Percentiles rank a stretch among this genome's conserved stretches.
Conservation (phyloP, 1,139 yeast genomes). For the Candida sp. region DNA sequence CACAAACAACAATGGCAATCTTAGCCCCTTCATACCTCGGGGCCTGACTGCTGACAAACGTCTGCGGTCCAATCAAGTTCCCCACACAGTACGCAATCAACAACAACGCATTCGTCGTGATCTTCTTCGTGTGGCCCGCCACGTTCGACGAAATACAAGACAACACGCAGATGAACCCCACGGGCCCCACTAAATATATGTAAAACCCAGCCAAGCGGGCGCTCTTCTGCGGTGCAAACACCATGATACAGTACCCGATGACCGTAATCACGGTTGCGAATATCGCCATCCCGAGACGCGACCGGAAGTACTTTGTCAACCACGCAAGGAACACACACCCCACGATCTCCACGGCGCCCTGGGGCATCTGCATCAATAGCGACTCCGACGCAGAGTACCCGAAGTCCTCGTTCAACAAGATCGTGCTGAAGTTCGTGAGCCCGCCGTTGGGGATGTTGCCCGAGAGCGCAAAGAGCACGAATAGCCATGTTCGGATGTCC, state of each 20-base stretch:
- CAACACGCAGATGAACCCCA: conserved; percentile 52
- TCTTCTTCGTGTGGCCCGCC: conserved; percentile 74
- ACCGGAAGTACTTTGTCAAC: conserved; percentile 26
- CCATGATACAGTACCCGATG: conserved; percentile 51
- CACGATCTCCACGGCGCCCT: conserved; percentile 42
- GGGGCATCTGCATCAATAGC: conserved; percentile 36
- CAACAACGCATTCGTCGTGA: conserved; percentile 60
- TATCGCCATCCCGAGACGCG: conserved; percentile 50
- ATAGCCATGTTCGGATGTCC: conserved; percentile 49
- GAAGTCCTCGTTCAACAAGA: conserved; percentile 47
- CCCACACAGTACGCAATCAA: conserved; percentile 72
- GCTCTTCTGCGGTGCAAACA: conserved; percentile 39
- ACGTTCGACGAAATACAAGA: conserved; percentile 58
- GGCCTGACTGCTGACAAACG: conserved; percentile 55
- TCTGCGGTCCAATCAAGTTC: conserved; percentile 74
- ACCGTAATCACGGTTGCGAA: conserved; percentile 38
- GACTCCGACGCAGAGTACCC: conserved; percentile 37
- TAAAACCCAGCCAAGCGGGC: conserved; percentile 49
- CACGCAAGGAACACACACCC: conserved; percentile 45
- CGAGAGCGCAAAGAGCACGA: conserved; percentile 30
- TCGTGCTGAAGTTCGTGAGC: conserved; percentile 44
- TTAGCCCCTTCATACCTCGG: conserved; percentile 57
- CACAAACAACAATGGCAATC: conserved; percentile 38
- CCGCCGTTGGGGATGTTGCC: conserved; percentile 42
- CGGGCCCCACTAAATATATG: conserved; percentile 28